Evolutionary conservation across 768 basidiomycete genomes (phyloP).

Genomic region (Leccinum barrowsii): DNA sequence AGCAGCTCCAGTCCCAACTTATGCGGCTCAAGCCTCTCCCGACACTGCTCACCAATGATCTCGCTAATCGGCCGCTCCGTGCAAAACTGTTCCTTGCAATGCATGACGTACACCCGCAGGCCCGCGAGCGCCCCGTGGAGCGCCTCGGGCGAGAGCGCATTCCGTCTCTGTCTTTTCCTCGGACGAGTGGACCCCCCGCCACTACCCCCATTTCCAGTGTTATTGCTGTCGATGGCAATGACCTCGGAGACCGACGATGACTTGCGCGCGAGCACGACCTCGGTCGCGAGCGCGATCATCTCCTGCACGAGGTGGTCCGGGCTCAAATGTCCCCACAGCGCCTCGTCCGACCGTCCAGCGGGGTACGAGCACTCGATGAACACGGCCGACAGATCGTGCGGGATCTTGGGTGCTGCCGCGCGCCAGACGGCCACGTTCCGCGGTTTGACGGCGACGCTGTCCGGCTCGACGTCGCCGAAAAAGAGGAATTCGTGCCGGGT

Average conservation of each 20-base stretch:
- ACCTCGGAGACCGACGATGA: not conserved
- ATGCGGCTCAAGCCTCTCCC: constrained; percentile 53
- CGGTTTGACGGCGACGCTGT: constrained; percentile 60
- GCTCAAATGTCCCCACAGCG: constrained; percentile 82
- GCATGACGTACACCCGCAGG: constrained; percentile 72
- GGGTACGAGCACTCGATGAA: constrained; percentile 97
- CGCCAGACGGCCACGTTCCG: constrained; percentile 75
- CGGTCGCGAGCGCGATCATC: constrained; percentile 61
- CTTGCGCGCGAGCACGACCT: constrained; percentile 51
- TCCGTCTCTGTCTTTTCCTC: constrained; percentile 37
- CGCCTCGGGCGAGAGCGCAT: constrained; percentile 40
- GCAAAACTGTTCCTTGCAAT: constrained; percentile 77
- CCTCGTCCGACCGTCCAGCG: constrained; percentile 59
- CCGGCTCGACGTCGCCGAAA: constrained; percentile 93
- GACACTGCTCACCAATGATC: constrained; percentile 73
- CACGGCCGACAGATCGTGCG: constrained; percentile 63
- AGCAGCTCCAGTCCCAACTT: constrained; percentile 71
- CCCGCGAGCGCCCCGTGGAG: constrained; percentile 53
- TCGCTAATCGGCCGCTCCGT: constrained; percentile 52
- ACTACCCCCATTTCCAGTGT: not conserved
- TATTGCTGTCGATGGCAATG: not conserved
- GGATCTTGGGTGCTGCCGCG: constrained; percentile 74
- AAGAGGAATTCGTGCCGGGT: constrained; percentile 75
- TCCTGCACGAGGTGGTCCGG: constrained; percentile 80
- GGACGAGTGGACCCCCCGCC: constrained; percentile 5